Percentiles rank a stretch among this genome's conserved stretches.
phyloP scores from a whole-genome alignment of 1,139 yeast genomes.

The Hansenula anomala region DNA sequence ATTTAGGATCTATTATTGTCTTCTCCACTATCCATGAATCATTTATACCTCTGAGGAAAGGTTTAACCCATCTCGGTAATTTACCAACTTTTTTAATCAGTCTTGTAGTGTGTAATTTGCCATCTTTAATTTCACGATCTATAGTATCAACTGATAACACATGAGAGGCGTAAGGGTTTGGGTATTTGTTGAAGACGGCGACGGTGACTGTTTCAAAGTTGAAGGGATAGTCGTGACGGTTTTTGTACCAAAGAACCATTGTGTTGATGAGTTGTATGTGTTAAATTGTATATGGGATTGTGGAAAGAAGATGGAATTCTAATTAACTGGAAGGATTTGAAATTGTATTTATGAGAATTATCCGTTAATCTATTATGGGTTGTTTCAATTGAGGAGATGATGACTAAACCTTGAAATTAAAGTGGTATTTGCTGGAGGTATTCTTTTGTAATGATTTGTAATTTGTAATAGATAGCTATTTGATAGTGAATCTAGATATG shows the following conservation, averaged over 20 bases:
- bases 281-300: too few relatives aligned
- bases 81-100: slow-evolving; percentile 76
- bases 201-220: slow-evolving; percentile 71
- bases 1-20: slow-evolving; percentile 64
- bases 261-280: not conserved
- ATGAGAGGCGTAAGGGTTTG: slow-evolving; percentile 89
- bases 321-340: too few relatives aligned
- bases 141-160: slow-evolving; percentile 82
- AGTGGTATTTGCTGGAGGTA: too few relatives aligned
- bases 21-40: slow-evolving; percentile 85
- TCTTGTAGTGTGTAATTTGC: slow-evolving; percentile 68
- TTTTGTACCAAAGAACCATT: slow-evolving; percentile 68
- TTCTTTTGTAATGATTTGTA: too few relatives aligned
- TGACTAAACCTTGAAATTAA: too few relatives aligned
- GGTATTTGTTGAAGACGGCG: slow-evolving; percentile 82
- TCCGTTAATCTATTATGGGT: too few relatives aligned
- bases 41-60: slow-evolving; percentile 67
- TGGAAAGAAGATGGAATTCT: too few relatives aligned
- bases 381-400: too few relatives aligned
- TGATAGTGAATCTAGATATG: too few relatives aligned
- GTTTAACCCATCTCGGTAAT: slow-evolving; percentile 75
- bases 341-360: too few relatives aligned
- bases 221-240: slow-evolving; percentile 49
- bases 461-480: too few relatives aligned
- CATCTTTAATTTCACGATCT: slow-evolving; percentile 54